phyloP scores from a whole-genome alignment of 441 rosid genomes.

The Populus tomentosa region DNA sequence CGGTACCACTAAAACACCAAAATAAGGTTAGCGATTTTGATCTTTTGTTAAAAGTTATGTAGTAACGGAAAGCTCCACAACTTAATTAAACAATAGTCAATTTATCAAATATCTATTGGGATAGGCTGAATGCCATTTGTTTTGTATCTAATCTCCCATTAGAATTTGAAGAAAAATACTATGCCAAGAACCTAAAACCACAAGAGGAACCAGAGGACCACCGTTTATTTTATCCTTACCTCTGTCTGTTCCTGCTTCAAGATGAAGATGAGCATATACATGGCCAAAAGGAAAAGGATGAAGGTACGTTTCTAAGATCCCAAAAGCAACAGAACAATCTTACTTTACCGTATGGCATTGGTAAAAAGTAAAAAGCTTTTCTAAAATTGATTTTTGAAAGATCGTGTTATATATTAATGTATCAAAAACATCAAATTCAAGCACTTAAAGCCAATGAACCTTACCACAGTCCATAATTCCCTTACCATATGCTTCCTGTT shows the following conservation, averaged over 20 bases:
- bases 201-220: background rate
- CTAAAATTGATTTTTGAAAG: background rate
- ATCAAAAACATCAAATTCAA: background rate
- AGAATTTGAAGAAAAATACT: background rate
- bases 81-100: background rate
- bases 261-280: background rate
- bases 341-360: background rate
- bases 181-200: background rate
- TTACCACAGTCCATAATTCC: background rate
- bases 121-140: background rate
- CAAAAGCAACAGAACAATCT: conserved; percentile 12
- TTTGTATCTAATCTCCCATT: background rate
- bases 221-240: background rate
- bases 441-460: conserved; percentile 1
- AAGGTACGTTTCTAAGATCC: conserved; percentile 6
- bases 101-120: background rate
- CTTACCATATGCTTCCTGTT: background rate
- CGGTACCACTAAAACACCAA: background rate
- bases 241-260: background rate
- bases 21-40: background rate
- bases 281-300: background rate
- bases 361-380: background rate
- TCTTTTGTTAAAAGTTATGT: background rate
- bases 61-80: background rate
- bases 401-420: no score